Percentiles rank a stretch among this genome's conserved stretches.
phyloP scores from a whole-genome alignment of 2,329 filamentous ascomycete genomes.

The Diplodia mutila region DNA sequence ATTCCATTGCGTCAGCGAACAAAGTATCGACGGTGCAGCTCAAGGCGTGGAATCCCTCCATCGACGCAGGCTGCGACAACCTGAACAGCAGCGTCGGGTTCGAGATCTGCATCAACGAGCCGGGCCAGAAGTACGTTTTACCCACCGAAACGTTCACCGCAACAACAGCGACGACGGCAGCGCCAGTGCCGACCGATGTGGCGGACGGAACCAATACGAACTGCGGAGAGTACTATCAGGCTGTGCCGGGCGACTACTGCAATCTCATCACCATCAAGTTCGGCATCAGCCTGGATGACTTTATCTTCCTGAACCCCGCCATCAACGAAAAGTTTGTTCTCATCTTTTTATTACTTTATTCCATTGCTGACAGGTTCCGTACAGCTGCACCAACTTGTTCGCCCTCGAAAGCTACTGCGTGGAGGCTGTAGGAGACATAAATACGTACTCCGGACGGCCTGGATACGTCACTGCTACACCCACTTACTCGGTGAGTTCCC shows the following conservation, averaged over 20 bases:
- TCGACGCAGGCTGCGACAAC: not conserved
- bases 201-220: conserved; percentile 30
- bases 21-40: not conserved
- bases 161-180: not conserved
- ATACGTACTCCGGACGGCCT: no score
- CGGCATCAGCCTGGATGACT: conserved; percentile 40
- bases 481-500: no score
- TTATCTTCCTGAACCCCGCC: conserved; percentile 40
- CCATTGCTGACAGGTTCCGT: no score
- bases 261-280: conserved; percentile 38
- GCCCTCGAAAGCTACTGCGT: no score
- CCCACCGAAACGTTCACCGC: not conserved
- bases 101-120: not conserved
- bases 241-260: conserved; percentile 41
- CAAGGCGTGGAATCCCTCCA: not conserved
- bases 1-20: not conserved
- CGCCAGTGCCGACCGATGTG: conserved; percentile 32
- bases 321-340: conserved; percentile 34
- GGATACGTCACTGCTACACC: no score
- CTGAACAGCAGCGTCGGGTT: not conserved
- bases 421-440: no score
- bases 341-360: no score
- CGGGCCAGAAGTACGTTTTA: not conserved
- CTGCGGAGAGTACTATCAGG: conserved; percentile 41
- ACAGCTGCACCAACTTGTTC: no score